Base-by-base conservation (phyloP, 2,329 filamentous ascomycete genomes). In the Epichloe glyceriae region DNA sequence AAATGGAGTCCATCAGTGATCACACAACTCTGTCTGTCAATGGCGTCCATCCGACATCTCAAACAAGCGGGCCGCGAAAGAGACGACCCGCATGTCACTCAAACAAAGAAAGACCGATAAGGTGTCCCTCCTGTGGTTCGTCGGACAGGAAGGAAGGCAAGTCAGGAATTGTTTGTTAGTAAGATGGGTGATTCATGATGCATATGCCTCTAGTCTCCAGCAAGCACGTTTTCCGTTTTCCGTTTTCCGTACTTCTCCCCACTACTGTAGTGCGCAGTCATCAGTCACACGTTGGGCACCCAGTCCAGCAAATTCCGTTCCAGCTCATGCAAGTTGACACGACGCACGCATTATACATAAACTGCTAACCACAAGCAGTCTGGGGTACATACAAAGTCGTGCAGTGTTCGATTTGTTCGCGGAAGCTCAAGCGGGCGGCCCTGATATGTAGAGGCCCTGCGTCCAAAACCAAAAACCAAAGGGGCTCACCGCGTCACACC, bases 401-500 rank as follows among this genome's bases (percentile, higher is more conserved):
- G 20, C 44, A 6, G 17, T 14, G 15, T 11, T 26, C 40, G 46
- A 37, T 46, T 38, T 47, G 45, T 35, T 17, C 35, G 45, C 45
- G 35, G 14, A 26, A 39, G 15, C 20, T 22, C 30, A n/a, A 26
- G 22, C 22, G 7, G 22, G 20, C 33, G 34, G 15, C 20, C 20
- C 19, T 26, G 22, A 43, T 41, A 6, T 26, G 2, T 8, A 19
- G 19, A 40, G n/a, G 40, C 46, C 46, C 46, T 50, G 50, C 49
- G 5, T 30, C 17, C 40, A 19, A n/a, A n/a, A n/a, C n/a, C n/a
- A n/a, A n/a, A n/a, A n/a, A n/a, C n/a, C n/a, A n/a, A n/a, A n/a
- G n/a, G n/a, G 19, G 19, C 19, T 20, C 19, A 20, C 19, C 19
- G 19, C 19, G 54, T 54, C 54, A 50, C 49, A 53, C 51, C 50